Conservation (phyloP, 2,329 filamentous ascomycete species). For the Claviceps maximensis region DNA sequence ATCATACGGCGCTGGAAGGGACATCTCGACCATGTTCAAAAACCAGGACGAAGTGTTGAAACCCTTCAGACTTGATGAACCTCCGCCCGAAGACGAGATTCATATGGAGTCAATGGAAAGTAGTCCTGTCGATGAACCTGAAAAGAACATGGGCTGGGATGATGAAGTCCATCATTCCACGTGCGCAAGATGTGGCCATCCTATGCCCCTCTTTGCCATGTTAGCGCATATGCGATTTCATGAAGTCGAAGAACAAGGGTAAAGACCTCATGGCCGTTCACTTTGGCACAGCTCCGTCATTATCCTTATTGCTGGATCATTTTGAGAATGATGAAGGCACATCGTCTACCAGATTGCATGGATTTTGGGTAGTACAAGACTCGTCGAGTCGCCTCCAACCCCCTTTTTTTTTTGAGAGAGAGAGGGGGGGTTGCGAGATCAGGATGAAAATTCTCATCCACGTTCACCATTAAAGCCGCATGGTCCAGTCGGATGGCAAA, state of each 20-base stretch:
- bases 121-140: conserved; percentile 11
- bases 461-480: background rate
- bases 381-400: background rate
- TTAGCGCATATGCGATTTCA: conserved; percentile 35
- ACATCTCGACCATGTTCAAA: conserved; percentile 75
- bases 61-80: conserved; percentile 46
- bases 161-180: conserved; percentile 13
- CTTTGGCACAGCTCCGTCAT: background rate
- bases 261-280: background rate
- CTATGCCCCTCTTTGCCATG: conserved; percentile 45
- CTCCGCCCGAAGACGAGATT: conserved; percentile 19
- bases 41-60: conserved; percentile 56
- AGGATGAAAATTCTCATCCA: background rate
- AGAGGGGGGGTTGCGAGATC: too few species aligned
- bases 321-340: background rate
- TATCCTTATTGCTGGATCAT: background rate
- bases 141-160: conserved; percentile 17
- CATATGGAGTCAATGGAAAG: conserved; percentile 13
- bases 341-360: background rate
- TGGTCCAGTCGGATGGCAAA: background rate
- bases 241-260: conserved; percentile 16
- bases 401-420: background rate
- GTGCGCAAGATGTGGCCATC: conserved; percentile 37
- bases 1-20: conserved; percentile 46
- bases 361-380: conserved; percentile 1